Evolutionary conservation across 441 rosid genomes (phyloP), one percentile per base, ranked within the genome.

Genomic region (Arabidopsis hybrid): DNA sequence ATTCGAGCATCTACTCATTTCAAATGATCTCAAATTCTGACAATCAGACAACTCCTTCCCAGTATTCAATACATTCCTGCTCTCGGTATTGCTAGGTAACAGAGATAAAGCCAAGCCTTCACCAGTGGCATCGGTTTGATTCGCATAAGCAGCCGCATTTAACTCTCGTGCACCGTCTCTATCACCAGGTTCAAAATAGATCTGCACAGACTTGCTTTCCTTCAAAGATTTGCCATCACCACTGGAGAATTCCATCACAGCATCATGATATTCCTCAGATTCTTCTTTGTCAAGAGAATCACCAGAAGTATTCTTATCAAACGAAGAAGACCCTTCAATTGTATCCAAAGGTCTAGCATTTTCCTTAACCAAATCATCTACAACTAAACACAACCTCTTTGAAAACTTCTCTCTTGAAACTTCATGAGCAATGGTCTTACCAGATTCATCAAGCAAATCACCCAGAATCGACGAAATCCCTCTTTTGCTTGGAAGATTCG

Each of bases 401-500:
- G 83, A 78, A 31, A 79, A 78, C n/a, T 18, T 51, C 1, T 71
- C 73, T 39, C 84, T 76, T 57, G 68, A 73, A 39, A 45, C 71
- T 26, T 75, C 73, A 17, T 6, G 32, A 2, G 14, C 69, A 10
- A 52, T 35, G 12, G 65, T 56, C 53, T 78, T 75, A 31, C 63
- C 79, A 70, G 45, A 47, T 53, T 53, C 66, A 70, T 69, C 82
- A 40, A 83, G 85, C 17, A 72, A 43, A 65, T 78, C 83, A 6
- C 71, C 81, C 11, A 72, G 51, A 85, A 82, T 72, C 66, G 66
- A 77, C 0, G 90, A 87, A 51, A 77, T 36, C 11, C 59, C 83
- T 38, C 97, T 83, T 70, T 91, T 91, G 3, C 16, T 59, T 0
- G 85, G 65, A 1, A 71, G 60, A 67, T 91, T 93, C 0, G 86